Evolutionary conservation across 352 stramenopile species (phyloP).

Genomic region (Plasmopara halstedii): DNA sequence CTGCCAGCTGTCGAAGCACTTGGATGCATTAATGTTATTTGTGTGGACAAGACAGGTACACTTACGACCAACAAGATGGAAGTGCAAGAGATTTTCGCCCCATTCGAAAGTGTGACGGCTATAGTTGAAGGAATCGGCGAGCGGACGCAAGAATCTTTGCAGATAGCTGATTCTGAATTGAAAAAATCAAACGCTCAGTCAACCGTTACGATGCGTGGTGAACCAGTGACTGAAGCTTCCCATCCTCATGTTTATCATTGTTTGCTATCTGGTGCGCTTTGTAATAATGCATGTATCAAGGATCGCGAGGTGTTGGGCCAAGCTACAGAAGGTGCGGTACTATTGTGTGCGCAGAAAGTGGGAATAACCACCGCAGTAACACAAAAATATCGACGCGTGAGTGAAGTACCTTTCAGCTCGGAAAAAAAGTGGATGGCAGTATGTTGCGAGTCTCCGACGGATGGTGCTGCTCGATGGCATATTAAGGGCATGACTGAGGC

Average conservation of each 20-base stretch:
- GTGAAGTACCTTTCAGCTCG: constrained; percentile 93
- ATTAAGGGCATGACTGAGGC: constrained; percentile 81
- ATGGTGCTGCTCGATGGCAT: constrained; percentile 53
- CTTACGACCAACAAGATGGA: constrained; percentile 89
- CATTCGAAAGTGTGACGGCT: constrained; percentile 64
- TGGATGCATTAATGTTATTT: constrained; percentile 90
- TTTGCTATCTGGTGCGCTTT: constrained; percentile 62
- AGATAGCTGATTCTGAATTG: constrained; percentile 3
- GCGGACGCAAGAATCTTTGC: constrained; percentile 11
- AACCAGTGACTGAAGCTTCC: constrained; percentile 46
- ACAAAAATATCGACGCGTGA: constrained; percentile 60
- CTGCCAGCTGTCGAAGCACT: constrained; percentile 78
- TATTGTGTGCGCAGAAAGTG: constrained; percentile 62
- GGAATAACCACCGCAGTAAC: constrained; percentile 35
- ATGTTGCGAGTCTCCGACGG: constrained; percentile 42
- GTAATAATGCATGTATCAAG: constrained; percentile 68
- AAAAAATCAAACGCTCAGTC: constrained; percentile 5
- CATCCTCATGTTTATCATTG: constrained; percentile 73
- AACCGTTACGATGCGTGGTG: constrained; percentile 51
- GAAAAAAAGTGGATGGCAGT: constrained; percentile 97
- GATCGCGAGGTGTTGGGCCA: constrained; percentile 73
- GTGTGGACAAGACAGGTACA: constrained; percentile 93
- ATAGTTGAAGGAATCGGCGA: constrained; percentile 55
- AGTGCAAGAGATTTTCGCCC: constrained; percentile 76
- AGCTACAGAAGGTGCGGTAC: constrained; percentile 66